Conservation (phyloP, 1,139 yeast species). For the Blastobotrys raffinosifermentans region DNA sequence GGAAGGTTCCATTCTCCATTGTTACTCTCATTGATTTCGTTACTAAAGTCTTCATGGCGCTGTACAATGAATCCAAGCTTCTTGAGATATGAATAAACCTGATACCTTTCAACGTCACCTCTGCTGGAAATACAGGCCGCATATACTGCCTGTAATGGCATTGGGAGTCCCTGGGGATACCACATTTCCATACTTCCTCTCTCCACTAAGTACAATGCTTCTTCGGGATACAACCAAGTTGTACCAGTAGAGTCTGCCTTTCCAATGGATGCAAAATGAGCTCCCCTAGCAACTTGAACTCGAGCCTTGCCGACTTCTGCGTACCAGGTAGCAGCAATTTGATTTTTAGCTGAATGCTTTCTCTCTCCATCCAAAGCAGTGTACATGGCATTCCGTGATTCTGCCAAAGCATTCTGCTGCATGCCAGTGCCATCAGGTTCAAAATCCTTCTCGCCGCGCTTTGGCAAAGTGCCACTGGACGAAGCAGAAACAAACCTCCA, state of each 20-base stretch:
- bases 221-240: conserved; percentile 56
- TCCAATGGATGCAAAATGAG: conserved; percentile 72
- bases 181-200: conserved; percentile 71
- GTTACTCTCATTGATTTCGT: too few relatives aligned
- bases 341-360: conserved; percentile 44
- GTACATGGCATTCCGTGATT: conserved; percentile 68
- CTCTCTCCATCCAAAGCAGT: conserved; percentile 56
- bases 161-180: conserved; percentile 36
- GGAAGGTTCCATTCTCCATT: too few relatives aligned
- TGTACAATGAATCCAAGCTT: conserved; percentile 71
- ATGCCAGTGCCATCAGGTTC: conserved; percentile 73
- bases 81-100: conserved; percentile 69
- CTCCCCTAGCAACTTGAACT: conserved; percentile 61
- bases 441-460: conserved; percentile 79
- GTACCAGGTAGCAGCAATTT: conserved; percentile 41
- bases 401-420: conserved; percentile 48
- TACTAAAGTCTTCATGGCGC: neutral
- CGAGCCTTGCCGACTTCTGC: conserved; percentile 39
- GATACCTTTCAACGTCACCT: conserved; percentile 51
- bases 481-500: conserved; percentile 46
- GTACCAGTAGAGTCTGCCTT: conserved; percentile 43
- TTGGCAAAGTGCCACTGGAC: too few relatives aligned
- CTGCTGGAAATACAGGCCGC: conserved; percentile 42
- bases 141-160: conserved; percentile 65
- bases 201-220: conserved; percentile 70